These are phyloP conservation scores for Gymnopilus junonius DNA, from an alignment of 768 basidiomycete genomes.

Conservation along the genomic window DNA sequence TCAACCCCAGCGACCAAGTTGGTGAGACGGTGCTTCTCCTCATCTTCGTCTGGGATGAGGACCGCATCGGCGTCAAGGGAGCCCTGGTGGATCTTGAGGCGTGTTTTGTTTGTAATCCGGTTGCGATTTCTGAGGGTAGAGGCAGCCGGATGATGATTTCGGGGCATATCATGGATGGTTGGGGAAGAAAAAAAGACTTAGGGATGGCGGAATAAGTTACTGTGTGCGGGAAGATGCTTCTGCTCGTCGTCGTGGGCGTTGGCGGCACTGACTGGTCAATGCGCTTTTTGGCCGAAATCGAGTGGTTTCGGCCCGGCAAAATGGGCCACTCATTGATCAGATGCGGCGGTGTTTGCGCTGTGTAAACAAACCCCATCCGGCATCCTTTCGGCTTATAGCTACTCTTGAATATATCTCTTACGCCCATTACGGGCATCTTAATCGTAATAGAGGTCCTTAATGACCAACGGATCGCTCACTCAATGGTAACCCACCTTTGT, in stretches of 20 bases:
- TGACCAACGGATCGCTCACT: slow-evolving; percentile 3
- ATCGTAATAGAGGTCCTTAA: neutral
- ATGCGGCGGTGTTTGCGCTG: slow-evolving; percentile 40
- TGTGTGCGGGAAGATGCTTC: slow-evolving; percentile 31
- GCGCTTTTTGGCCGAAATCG: slow-evolving; percentile 68
- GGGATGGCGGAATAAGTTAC: slow-evolving; percentile 41
- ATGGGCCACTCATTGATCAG: slow-evolving; percentile 38
- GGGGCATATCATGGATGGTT: slow-evolving; percentile 85
- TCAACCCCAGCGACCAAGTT: slow-evolving; percentile 85
- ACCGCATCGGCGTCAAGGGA: slow-evolving; percentile 80
- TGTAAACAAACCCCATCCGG: slow-evolving; percentile 38
- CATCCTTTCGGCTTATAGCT: slow-evolving; percentile 15
- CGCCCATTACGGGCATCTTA: slow-evolving; percentile 2
- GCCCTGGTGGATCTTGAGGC: slow-evolving; percentile 83
- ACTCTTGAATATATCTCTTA: slow-evolving; percentile 4
- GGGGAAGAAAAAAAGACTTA: slow-evolving; percentile 33
- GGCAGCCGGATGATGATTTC: slow-evolving; percentile 75
- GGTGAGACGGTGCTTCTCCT: slow-evolving; percentile 79
- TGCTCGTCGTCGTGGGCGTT: slow-evolving; percentile 53
- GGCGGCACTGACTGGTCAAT: slow-evolving; percentile 53
- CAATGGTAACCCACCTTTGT: slow-evolving; percentile 11
- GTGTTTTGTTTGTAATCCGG: slow-evolving; percentile 91
- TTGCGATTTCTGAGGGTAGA: slow-evolving; percentile 86
- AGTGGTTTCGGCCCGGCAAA: slow-evolving; percentile 60
- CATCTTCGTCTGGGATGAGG: slow-evolving; percentile 85